Evolutionary conservation across 2,329 filamentous ascomycete genomes (phyloP), one percentile per base, ranked within the genome.

Genomic region (Colletotrichum eleusines): DNA sequence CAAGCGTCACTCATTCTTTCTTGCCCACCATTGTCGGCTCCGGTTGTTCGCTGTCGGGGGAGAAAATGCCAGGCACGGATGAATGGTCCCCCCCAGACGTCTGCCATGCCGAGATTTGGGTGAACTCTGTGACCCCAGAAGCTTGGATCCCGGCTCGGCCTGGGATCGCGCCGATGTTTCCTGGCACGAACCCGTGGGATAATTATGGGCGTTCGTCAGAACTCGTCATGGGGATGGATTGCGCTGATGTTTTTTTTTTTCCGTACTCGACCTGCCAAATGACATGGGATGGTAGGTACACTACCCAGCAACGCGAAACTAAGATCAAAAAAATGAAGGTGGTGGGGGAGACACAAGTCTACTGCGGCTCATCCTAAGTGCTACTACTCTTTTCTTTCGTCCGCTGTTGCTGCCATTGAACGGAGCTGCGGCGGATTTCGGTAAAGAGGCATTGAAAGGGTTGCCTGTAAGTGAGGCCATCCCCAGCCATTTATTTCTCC

Each of bases 401-500:
- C 26, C 26, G 12, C 40, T 20, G 20, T 44, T n/a, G 3, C 2
- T 44, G 20, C 46, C 42, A 31, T 33, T 33, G 20, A 12, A n/a
- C n/a, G n/a, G n/a, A n/a, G n/a, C n/a, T n/a, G n/a, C n/a, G n/a
- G n/a, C 50, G 28, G 18, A 18, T 5, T 23, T n/a, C 3, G 44
- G 20, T 23, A 23, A 1, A 54, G 50, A 53, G 18, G 7, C 20
- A 35, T 5, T n/a, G 31, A 31, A 12, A 31, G 3, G 55, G 5
- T 31, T 40, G 23, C 51, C 38, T 51, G 63, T 40, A 40, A 68
- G 63, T 71, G 68, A 71, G 40, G 68, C 64, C 58, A 68, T 68
- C 67, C 64, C 68, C 68, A 71, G 68, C 68, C 68, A 71, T 68
- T 40, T 26, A 6, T 42, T 7, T 33, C n/a, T n/a, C 61, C 54